A percentile compares a stretch with the other conserved stretches of the same genome.
Conservation (phyloP, 2,329 filamentous ascomycete genomes). For the Kalmusia sp. region DNA sequence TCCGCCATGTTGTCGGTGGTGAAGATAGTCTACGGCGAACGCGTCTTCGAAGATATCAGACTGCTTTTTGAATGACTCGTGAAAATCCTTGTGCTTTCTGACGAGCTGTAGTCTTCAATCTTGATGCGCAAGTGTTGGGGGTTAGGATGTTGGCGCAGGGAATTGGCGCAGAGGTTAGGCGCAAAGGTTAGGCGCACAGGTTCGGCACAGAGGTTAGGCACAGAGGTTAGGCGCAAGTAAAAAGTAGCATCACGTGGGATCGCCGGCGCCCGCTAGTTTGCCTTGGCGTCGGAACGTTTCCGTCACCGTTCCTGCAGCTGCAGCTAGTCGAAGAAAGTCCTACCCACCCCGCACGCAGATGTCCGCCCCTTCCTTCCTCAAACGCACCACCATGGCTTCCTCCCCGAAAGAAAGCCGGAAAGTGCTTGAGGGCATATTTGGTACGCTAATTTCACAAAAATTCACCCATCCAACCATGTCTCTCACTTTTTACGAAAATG, state of each 20-base stretch:
- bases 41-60: no score
- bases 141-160: no score
- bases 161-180: no score
- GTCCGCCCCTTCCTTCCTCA: slow-evolving; percentile 23
- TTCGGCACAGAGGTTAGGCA: no score
- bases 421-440: slow-evolving; percentile 69
- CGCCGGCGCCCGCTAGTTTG: not conserved
- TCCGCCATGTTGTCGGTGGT: slow-evolving; percentile 39
- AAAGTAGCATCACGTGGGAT: not conserved
- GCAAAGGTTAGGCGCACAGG: not conserved
- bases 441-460: slow-evolving; percentile 45
- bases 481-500: no score
- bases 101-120: no score
- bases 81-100: no score
- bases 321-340: slow-evolving; percentile 4
- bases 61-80: no score
- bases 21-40: not conserved
- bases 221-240: not conserved
- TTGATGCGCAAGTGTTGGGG: not conserved
- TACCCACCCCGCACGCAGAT: slow-evolving; percentile 24
- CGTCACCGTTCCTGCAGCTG: slow-evolving; percentile 10
- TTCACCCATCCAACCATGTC: slow-evolving; percentile 20
- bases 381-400: slow-evolving; percentile 32
- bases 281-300: slow-evolving; percentile 17
- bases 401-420: slow-evolving; percentile 45